Conservation (phyloP, 805 yeast species). For the Lachancea waltii region DNA sequence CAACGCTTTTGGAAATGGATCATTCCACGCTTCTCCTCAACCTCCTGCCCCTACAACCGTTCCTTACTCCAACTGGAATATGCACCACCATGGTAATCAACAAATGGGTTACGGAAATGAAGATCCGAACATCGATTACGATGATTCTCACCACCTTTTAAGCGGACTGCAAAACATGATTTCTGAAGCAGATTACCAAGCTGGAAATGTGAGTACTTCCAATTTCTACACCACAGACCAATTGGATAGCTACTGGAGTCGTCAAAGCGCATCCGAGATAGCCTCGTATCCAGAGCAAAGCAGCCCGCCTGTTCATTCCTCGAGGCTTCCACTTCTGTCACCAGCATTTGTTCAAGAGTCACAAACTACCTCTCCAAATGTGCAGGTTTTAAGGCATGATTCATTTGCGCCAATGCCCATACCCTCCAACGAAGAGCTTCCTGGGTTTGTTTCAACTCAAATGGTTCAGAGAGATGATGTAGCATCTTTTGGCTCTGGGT, state of each 20-base stretch:
- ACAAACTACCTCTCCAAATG: not conserved
- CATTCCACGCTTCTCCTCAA: constrained; percentile 5
- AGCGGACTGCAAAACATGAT: constrained; percentile 31
- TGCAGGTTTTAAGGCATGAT: not conserved
- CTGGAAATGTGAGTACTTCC: constrained; percentile 27
- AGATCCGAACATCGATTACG: constrained; percentile 28
- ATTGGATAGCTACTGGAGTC: constrained; percentile 32
- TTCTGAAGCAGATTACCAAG: constrained; percentile 26
- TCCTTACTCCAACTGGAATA: constrained; percentile 7
- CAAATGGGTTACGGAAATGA: not conserved
- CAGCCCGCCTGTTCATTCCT: not conserved
- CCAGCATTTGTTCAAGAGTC: constrained; percentile 1
- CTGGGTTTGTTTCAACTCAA: constrained; percentile 2
- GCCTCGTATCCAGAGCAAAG: not conserved
- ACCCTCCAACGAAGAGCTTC: constrained; percentile 2
- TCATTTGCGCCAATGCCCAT: constrained; percentile 3
- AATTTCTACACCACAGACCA: constrained; percentile 32
- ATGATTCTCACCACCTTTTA: constrained; percentile 25
- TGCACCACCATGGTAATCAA: constrained; percentile 7
- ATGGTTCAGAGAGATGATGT: constrained; percentile 8
- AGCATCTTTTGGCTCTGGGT: constrained; percentile 10
- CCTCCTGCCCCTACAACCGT: constrained; percentile 7
- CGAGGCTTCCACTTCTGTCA: constrained; percentile 5
- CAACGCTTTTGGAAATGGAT: constrained; percentile 1
- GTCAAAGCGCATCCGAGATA: constrained; percentile 2